Evolutionary conservation across 805 yeast genomes (phyloP).

Genomic region (Kluyveromyces lactis): DNA sequence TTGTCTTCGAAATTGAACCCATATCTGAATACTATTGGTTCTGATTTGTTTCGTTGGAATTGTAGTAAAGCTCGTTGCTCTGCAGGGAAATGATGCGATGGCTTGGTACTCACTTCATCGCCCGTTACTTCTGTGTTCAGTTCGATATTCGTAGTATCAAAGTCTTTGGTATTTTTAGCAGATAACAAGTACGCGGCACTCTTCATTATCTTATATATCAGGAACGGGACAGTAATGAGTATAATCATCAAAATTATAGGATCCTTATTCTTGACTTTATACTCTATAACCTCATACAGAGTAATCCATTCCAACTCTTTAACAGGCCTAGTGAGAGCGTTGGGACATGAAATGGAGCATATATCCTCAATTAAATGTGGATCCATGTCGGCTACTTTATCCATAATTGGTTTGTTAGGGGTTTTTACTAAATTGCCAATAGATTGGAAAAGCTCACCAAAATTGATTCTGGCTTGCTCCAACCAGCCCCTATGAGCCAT

Average conservation of each 20-base stretch:
- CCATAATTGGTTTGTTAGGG: neutral
- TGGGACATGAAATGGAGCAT: neutral
- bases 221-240: neutral
- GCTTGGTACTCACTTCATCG: neutral
- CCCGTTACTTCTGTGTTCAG: neutral
- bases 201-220: no score
- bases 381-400: neutral
- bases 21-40: constrained; percentile 9
- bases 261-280: neutral
- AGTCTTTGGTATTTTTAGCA: no score
- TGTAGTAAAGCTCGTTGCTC: constrained; percentile 19
- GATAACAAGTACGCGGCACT: no score
- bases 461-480: no score
- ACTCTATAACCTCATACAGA: neutral
- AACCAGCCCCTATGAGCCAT: no score
- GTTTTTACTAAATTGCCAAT: neutral
- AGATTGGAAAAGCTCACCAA: no score
- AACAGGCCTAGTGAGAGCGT: neutral
- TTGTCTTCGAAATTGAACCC: constrained; percentile 1
- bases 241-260: neutral
- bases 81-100: constrained; percentile 5
- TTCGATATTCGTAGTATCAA: no score
- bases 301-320: neutral
- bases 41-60: constrained; percentile 16
- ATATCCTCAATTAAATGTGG: neutral